Conservation (phyloP, 1,139 yeast genomes). For the Candida pseudoviswanathii region DNA sequence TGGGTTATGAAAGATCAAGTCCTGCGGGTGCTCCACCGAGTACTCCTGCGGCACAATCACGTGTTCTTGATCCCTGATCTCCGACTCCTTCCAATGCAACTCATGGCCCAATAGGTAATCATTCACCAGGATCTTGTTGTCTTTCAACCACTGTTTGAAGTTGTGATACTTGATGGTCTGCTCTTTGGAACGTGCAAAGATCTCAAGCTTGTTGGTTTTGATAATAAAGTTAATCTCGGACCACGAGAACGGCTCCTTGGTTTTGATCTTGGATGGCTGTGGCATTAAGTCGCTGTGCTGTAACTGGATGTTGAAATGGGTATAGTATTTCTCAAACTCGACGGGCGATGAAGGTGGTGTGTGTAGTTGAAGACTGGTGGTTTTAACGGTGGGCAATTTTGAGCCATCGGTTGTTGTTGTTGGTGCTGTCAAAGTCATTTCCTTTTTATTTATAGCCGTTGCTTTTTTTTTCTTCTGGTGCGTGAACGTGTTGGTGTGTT, state of each 20-base stretch:
- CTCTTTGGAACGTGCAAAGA: constrained; percentile 40
- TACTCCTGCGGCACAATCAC: constrained; percentile 16
- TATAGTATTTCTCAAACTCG: constrained; percentile 9
- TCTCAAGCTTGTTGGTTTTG: constrained; percentile 34
- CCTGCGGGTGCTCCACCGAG: constrained; percentile 14
- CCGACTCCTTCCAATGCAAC: constrained; percentile 35
- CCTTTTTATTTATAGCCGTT: constrained; percentile 3
- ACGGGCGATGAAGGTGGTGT: constrained; percentile 16
- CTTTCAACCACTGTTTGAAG: constrained; percentile 35
- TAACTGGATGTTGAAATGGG: constrained; percentile 12
- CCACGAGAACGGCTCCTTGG: constrained; percentile 36
- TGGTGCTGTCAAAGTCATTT: constrained; percentile 5
- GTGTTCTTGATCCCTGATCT: constrained; percentile 26
- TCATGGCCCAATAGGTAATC: constrained; percentile 40
- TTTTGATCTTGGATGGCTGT: constrained; percentile 37
- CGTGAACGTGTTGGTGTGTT: not conserved
- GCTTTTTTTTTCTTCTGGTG: constrained; percentile 1
- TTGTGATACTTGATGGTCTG: constrained; percentile 35
- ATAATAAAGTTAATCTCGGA: constrained; percentile 34
- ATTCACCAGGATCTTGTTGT: constrained; percentile 30
- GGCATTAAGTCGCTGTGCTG: constrained; percentile 43
- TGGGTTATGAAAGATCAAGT: constrained; percentile 19
- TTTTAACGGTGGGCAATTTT: not conserved
- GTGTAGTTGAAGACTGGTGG: constrained; percentile 7
- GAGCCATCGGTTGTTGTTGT: too few species aligned